Evolutionary conservation across 192 early-diverging fungal species (phyloP).

Genomic region (Podila epicladia): DNA sequence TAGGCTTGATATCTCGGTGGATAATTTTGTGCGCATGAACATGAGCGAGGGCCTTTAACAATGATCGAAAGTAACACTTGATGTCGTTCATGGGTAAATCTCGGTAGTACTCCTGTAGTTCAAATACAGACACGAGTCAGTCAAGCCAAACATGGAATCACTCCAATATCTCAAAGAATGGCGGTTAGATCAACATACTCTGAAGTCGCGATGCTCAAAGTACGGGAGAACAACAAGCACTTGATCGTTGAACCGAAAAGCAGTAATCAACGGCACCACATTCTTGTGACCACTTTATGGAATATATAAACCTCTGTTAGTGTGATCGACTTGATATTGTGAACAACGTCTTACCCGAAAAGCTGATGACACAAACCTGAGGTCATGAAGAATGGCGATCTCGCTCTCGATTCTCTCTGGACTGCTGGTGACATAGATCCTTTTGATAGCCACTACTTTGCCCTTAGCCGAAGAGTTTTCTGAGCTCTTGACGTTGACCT

Average conservation of each 20-base stretch:
- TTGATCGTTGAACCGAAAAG: constrained; percentile 81
- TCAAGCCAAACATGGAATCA: neutral
- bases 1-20: constrained; percentile 95
- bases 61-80: constrained; percentile 75
- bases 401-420: constrained; percentile 85
- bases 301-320: neutral
- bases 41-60: constrained; percentile 77
- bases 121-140: neutral
- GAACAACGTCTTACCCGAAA: constrained; percentile 1
- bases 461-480: constrained; percentile 10
- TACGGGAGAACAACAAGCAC: constrained; percentile 87
- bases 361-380: constrained; percentile 64
- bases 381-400: constrained; percentile 75
- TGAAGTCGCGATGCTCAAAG: constrained; percentile 85
- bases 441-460: constrained; percentile 83
- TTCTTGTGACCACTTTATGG: constrained; percentile 67
- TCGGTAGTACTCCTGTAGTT: constrained; percentile 68
- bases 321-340: neutral
- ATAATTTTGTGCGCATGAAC: constrained; percentile 79
- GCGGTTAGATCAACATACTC: constrained; percentile 50
- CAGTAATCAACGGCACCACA: constrained; percentile 83
- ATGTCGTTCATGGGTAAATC: constrained; percentile 73
- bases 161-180: too few species aligned
- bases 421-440: constrained; percentile 86
- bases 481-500: neutral